Base-by-base conservation (phyloP, 345 rosid species). In the sweet orange (Citrus sinensis) region DNA sequence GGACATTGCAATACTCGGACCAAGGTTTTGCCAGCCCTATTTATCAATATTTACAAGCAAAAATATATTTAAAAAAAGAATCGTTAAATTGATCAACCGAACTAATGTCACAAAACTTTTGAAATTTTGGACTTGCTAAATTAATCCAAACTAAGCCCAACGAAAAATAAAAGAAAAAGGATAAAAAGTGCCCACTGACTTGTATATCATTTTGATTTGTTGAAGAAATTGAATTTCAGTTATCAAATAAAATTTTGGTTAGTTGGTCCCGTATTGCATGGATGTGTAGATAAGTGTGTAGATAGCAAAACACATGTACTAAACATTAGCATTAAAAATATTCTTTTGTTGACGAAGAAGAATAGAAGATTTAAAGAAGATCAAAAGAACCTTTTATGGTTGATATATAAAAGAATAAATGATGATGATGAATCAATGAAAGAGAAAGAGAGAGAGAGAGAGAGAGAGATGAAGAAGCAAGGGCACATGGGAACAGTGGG, bases 401-500 rank as follows among this genome's bases (percentile, higher is more conserved):
- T 73, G 73, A 68, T 54, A 16, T 4, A 11, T 24, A 16, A 24
- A 72, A 34, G 27, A 22, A 37, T 73, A 17, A 56, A 74, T 19
- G 67, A 60, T 5, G 63, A 34, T 3, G 54, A 30, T 40, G 65
- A 73, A 76, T 55, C 65, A 37, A 25, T 4, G 71, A 72, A 29
- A 56, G 59, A 63, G 70, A 76, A n/a, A 63, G 42, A 65, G 30
- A 2, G 73, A 39, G 11, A 39, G 11, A 63, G 46, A 74, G 61
- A 58, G 77, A 80, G 80, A 72, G 70, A 71, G 83, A 56, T 55
- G 62, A 66, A 61, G 69, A 84, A 83, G 87, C 88, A 82, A 70
- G 80, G 74, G 90, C 97, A 90, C 93, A 92, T 92, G 97, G 93
- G 89, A 89, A 76, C 91, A 89, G 90, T 70, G 72, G 82, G 78